Base-by-base conservation (phyloP, 2,329 filamentous ascomycete genomes). In the Graphilbum sp. region DNA sequence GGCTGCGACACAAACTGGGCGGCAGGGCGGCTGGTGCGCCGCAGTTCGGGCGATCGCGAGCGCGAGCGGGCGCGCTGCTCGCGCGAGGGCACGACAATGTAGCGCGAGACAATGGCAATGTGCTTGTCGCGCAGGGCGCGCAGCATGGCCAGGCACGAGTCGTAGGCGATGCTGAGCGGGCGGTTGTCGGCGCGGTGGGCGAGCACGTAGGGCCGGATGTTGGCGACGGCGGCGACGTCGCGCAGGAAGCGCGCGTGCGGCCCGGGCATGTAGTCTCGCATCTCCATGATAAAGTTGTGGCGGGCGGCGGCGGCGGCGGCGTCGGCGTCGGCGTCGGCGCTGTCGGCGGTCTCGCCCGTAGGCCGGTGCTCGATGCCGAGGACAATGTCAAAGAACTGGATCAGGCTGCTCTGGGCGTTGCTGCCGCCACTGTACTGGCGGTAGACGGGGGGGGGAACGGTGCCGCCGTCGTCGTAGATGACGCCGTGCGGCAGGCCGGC, bases 221-320 rank as follows among this genome's bases (percentile, higher is more conserved):
- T 96, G 48, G 88, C 77, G 4, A 95, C 76, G 15, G 64, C 64
- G 36, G 73, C 67, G 12, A 95, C 77, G 45, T 92, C 80, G 45
- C 81, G 71, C 4, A 98, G 67, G 60, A 98, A 98, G 31, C 82
- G 77, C 4, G 86, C 80, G 53, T 98, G 90, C 0, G 81, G 74
- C 0, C 86, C 88, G 0, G 90, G 90, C 90, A 98, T 98, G 60
- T 98, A 98, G 34, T 72, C 72, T 41, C 88, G 80, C 90, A 98
- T 98, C 47, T 98, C 90, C 52, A 82, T 75, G 52, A 98, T 88
- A 61, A 98, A 98, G 51, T 90, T 92, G 60, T 94, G 75, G 67
- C 19, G 68, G 50, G 44, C 37, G 44, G 62, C 49, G 50, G 50
- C 7, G 1, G 35, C 32, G 18, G 25, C 27, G 13, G 31, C 32